Base-by-base conservation (phyloP, 345 rosid genomes). In the Eucalyptus pauciflora region DNA sequence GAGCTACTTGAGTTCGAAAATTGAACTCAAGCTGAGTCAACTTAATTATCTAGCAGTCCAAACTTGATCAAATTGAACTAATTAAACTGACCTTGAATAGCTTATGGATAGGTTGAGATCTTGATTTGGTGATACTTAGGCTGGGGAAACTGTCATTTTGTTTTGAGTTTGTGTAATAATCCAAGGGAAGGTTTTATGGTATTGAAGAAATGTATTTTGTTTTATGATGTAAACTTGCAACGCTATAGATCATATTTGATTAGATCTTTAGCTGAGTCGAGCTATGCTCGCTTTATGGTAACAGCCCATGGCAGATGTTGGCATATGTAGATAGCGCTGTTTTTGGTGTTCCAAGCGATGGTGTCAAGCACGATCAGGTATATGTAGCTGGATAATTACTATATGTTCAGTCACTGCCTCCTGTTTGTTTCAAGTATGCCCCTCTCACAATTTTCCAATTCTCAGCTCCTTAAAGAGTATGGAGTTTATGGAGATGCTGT, bases 341-440 rank as follows among this genome's bases (percentile, higher is more conserved):
- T 87, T 98, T 94, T 89, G 98, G 97, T 83, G 93, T 92, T 41
- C 94, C 96, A 90, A 94, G 94, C 90, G 93, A 95, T 89, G 94
- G 94, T 43, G 89, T 95, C 79, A 97, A 98, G 58, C 96, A 99
- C 86, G 96, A 97, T 48, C 94, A 97, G 98, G 99, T 98, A 89
- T 86, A 58, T 17, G 71, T 90, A 8, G 64, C 87, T 89, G 41
- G 62, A 60, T 87, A 49, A 52, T 85, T 69, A 14, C 15, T 91
- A 29, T 45, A 46, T 91, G 29, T 37, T 80, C 45, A 89, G 50
- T 46, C 86, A 88, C 67, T 89, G 69, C 58, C 9, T 76, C 71
- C 29, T 60, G 50, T 89, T 90, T 86, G 81, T 79, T 49, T 60
- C 7, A 90, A n/a, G 33, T 81, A n/a, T 52, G 92, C 49, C 15